Base-by-base conservation (phyloP, 2,329 filamentous ascomycete species). In the Neobulgaria alba region DNA sequence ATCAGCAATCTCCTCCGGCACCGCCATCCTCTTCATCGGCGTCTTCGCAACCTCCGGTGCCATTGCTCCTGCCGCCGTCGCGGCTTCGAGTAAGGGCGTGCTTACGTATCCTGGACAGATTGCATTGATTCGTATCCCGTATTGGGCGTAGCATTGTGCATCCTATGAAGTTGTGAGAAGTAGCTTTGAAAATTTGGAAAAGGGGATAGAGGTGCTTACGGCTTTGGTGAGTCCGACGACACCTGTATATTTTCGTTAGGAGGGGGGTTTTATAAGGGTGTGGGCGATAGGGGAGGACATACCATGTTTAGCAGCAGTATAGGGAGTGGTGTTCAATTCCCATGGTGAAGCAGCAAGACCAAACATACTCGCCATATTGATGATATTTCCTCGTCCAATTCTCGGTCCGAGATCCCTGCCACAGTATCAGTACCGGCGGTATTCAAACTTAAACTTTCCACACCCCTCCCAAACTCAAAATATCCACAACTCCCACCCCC, bases 81-180 rank as follows among this genome's bases (percentile, higher is more conserved):
- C 41, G 8, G 44, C 68, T 21, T 67, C 66, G 18, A 52, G 52
- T 1, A 55, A 88, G 20, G 77, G 72, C 19, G 85, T 89, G 39
- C 82, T 68, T 48, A 92, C 79, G 66, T 88, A 93, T n/a, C 86
- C 86, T 1, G 86, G 86, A 29, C 88, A 67, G 49, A 93, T 75
- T 29, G 80, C 80, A 63, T 93, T 93, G 34, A 85, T 81, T 14
- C 87, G 23, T 7, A 26, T 26, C 23, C 23, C 23, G 12, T 26
- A 12, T 7, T 7, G 7, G 7, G 23, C 23, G 12, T 26, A 26
- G 7, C 7, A 7, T 7, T 7, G 7, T 26, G 23, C 23, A 26
- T 26, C 23, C 23, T 26, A 12, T 26, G 12, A n/a, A n/a, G n/a
- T n/a, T n/a, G n/a, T n/a, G n/a, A n/a, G n/a, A n/a, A n/a, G n/a